Base-by-base conservation (phyloP, 208 protist species). In the Acanthamoeba lenticulata region DNA sequence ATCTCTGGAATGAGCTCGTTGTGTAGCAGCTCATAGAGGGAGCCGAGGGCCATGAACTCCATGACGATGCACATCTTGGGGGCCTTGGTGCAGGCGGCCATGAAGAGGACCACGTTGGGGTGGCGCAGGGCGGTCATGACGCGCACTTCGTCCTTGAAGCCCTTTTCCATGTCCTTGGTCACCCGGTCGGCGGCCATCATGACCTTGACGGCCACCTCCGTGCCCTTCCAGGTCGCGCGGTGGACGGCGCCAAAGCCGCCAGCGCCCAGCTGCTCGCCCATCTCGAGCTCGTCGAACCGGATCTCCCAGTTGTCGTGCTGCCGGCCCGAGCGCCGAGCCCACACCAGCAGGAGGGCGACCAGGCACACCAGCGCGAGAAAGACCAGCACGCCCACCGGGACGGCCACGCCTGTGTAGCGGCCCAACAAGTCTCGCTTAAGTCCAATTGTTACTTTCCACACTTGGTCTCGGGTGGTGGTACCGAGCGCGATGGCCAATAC, bases 51-150 rank as follows among this genome's bases (percentile, higher is more conserved):
- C 62, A 72, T 72, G 21, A 72, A 24, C 45, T 86, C 77, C 77
- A 86, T 86, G 42, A 86, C 77, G n/a, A 86, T 86, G 36, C 77
- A 86, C 45, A 86, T 57, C 38, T 36, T 45, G 77, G 77, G 77
- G 11, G 77, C 15, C 38, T 86, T 86, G 15, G 45, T 86, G 38
- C 42, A 86, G 13, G 77, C 77, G 57, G 77, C 77, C 77, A 86
- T 96, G 81, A 96, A 96, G 19, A 96, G 92, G 11, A 95, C 88
- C 15, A 96, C 60, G 86, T 96, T 96, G 29, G 95, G 95, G 38
- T 96, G 95, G 32, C 85, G 32, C 11, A 96, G 49, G n/a, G 94
- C 49, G 5, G 57, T 95, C 57, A 96, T 92, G 42, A 96, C 93
- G 19, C 49, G 55, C 44, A 96, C 95, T 52, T 96, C 95, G 21